phyloP scores from a whole-genome alignment of 2,329 filamentous ascomycete species.

The Cladobotryum protrusum region DNA sequence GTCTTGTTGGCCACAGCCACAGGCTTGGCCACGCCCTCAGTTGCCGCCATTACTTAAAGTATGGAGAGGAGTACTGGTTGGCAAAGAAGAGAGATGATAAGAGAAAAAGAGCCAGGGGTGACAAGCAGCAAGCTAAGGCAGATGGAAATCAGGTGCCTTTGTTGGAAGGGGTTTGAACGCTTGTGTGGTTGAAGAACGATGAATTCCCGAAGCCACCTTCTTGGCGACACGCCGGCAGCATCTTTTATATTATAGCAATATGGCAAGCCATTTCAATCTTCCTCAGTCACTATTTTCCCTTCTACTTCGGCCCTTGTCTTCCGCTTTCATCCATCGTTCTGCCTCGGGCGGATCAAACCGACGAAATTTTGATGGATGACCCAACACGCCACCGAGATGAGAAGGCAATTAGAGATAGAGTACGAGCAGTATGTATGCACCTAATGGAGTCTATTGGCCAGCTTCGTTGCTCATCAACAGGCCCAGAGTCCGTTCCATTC shows the following conservation, averaged over 20 bases:
- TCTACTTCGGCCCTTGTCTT: too few species aligned
- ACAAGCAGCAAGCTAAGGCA: too few species aligned
- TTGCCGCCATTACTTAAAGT: conserved; percentile 1
- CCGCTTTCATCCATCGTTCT: background rate
- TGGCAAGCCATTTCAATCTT: conserved; percentile 1
- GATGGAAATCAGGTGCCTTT: too few species aligned
- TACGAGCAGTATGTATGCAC: background rate
- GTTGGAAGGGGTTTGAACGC: background rate
- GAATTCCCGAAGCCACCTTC: background rate
- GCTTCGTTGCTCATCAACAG: background rate
- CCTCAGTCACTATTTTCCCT: background rate
- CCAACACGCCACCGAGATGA: conserved; percentile 6
- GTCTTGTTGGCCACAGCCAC: conserved; percentile 36
- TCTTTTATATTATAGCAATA: conserved; percentile 1
- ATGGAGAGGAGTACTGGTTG: conserved; percentile 1
- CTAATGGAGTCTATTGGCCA: conserved; percentile 5
- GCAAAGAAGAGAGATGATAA: conserved; percentile 2
- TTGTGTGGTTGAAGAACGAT: conserved; percentile 5
- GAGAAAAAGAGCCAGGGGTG: conserved; percentile 4
- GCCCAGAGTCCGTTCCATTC: conserved; percentile 3
- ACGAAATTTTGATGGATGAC: too few species aligned
- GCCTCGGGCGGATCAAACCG: background rate
- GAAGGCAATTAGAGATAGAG: conserved; percentile 1
- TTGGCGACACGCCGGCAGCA: conserved; percentile 1
- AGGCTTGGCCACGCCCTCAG: conserved; percentile 3